Percentiles rank a stretch among this genome's conserved stretches.
These are phyloP conservation scores for Kuraishia capsulata DNA, from an alignment of 805 yeast genomes.

Conservation along the genomic window DNA sequence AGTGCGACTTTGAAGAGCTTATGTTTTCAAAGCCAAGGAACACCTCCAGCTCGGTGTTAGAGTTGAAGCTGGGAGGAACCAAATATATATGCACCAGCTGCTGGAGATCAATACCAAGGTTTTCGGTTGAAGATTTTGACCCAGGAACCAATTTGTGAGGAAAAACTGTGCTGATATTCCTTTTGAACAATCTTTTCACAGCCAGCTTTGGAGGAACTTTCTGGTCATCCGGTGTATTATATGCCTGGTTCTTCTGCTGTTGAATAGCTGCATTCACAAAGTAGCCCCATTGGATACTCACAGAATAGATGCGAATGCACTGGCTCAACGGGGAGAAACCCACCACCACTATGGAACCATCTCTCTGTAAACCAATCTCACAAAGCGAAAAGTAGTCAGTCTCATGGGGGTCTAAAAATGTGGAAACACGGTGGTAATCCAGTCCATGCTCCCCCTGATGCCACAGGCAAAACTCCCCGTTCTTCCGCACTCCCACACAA, in stretches of 20 bases:
- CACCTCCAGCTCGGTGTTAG: slow-evolving; percentile 34
- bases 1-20: slow-evolving; percentile 7
- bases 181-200: slow-evolving; percentile 20
- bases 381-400: slow-evolving; percentile 23
- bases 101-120: slow-evolving; percentile 17
- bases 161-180: slow-evolving; percentile 11
- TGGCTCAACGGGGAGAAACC: slow-evolving; percentile 18
- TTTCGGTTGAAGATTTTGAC: too few relatives aligned
- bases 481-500: slow-evolving; percentile 52
- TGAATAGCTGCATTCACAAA: slow-evolving; percentile 35
- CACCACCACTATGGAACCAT: slow-evolving; percentile 34
- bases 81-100: slow-evolving; percentile 27
- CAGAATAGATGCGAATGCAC: slow-evolving; percentile 28
- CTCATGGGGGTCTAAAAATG: slow-evolving; percentile 19
- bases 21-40: slow-evolving; percentile 29
- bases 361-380: slow-evolving; percentile 43
- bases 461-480: slow-evolving; percentile 52
- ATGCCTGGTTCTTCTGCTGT: slow-evolving; percentile 37
- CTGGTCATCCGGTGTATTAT: slow-evolving; percentile 36
- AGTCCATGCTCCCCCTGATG: slow-evolving; percentile 58
- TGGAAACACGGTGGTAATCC: slow-evolving; percentile 37
- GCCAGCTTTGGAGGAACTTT: slow-evolving; percentile 31
- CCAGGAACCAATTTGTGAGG: slow-evolving; percentile 10
- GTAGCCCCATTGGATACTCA: slow-evolving; percentile 49
- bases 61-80: slow-evolving; percentile 34